A percentile compares a stretch with the other conserved stretches of the same genome.
These are phyloP conservation scores for Alternaria infectoria DNA, from an alignment of 2,329 filamentous ascomycete species.

Conservation along the genomic window DNA sequence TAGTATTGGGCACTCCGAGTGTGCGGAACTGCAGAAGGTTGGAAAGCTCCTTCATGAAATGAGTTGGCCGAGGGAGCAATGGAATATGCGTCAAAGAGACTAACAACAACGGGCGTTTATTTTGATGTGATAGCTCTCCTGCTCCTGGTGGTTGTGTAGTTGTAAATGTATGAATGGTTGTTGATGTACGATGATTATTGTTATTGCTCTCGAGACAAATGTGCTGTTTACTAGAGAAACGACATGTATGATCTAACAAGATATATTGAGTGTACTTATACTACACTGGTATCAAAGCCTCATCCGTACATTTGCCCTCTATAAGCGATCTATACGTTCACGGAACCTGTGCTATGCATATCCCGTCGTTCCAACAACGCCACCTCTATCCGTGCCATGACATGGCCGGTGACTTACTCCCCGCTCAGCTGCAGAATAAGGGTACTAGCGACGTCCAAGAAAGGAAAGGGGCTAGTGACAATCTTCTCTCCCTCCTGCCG, in stretches of 20 bases:
- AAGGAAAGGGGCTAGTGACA: slow-evolving; percentile 92
- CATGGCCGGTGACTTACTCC: slow-evolving; percentile 25
- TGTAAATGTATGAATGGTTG: slow-evolving; percentile 4
- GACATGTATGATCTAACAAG: not conserved
- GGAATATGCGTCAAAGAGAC: not conserved
- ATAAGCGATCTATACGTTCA: not conserved
- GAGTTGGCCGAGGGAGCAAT: not conserved
- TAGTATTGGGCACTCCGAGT: slow-evolving; percentile 2
- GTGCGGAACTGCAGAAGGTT: not conserved
- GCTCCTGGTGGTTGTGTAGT: not conserved
- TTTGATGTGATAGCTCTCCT: not conserved
- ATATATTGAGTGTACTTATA: not conserved
- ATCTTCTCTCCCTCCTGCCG: slow-evolving; percentile 81
- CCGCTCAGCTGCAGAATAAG: slow-evolving; percentile 82
- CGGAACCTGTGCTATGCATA: not conserved
- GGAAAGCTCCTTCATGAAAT: not conserved
- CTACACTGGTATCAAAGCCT: not conserved
- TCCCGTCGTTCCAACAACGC: not conserved
- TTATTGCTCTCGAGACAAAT: not conserved
- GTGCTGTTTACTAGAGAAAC: not conserved
- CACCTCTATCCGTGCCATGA: not conserved
- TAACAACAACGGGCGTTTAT: not conserved
- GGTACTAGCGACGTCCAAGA: slow-evolving; percentile 89
- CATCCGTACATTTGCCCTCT: not conserved
- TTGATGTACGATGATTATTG: not conserved